phyloP scores from a whole-genome alignment of 2,329 filamentous ascomycete genomes.

The Chaetomium globosum region DNA sequence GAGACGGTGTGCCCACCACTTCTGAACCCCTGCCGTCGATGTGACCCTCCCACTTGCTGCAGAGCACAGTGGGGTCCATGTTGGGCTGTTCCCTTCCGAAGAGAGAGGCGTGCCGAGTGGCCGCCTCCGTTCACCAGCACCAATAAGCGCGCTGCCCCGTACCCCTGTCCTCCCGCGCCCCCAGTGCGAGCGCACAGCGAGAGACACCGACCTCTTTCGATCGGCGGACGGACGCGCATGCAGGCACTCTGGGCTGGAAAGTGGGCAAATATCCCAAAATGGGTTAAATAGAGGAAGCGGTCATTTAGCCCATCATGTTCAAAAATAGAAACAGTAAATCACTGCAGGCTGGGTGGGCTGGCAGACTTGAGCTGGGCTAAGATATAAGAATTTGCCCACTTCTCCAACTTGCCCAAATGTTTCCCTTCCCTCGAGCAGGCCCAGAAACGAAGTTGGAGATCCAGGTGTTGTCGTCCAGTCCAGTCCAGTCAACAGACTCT shows the following conservation, averaged over 20 bases:
- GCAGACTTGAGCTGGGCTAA: conserved; percentile 47
- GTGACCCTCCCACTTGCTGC: conserved; percentile 28
- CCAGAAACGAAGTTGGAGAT: conserved; percentile 46
- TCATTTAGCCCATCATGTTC: conserved; percentile 46
- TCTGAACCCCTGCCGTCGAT: conserved; percentile 34
- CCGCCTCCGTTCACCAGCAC: conserved; percentile 35
- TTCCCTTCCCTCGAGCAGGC: conserved; percentile 49
- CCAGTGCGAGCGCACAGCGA: conserved; percentile 35
- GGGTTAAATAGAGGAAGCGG: conserved; percentile 48
- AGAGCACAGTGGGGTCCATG: conserved; percentile 38
- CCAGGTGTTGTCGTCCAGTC: conserved; percentile 53
- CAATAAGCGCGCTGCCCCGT: conserved; percentile 37
- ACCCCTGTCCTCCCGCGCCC: conserved; percentile 28
- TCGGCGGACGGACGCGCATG: conserved; percentile 26
- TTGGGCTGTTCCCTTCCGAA: conserved; percentile 39
- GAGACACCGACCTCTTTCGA: conserved; percentile 30
- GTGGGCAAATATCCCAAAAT: conserved; percentile 34
- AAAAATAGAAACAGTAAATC: conserved; percentile 49
- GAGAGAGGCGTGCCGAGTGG: conserved; percentile 37
- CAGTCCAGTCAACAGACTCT: conserved; percentile 45
- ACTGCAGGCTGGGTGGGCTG: conserved; percentile 19
- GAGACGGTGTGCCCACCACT: conserved; percentile 30
- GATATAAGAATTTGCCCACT: conserved; percentile 62
- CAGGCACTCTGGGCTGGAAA: conserved; percentile 24
- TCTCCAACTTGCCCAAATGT: conserved; percentile 47